Percentiles rank a stretch among this genome's conserved stretches.
Evolutionary conservation across 768 basidiomycete genomes (phyloP).

Genomic region (Boletus rex-veris): DNA sequence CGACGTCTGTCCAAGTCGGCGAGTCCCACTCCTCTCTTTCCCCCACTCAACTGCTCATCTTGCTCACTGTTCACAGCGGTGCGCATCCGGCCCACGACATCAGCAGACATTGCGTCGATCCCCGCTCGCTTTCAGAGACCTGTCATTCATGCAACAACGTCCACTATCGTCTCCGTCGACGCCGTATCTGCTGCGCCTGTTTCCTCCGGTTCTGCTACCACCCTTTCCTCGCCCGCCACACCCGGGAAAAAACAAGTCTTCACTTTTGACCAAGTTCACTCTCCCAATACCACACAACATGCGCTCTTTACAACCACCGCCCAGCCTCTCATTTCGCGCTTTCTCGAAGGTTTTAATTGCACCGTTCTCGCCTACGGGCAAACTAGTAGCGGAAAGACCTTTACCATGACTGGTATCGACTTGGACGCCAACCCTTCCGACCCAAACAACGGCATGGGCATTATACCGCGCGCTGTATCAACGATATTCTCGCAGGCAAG

Average conservation of each 20-base stretch:
- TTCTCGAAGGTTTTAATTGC: constrained; percentile 94
- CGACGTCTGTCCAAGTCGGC: constrained; percentile 95
- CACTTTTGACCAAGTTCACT: constrained; percentile 92
- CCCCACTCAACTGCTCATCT: neutral
- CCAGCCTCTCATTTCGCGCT: constrained; percentile 79
- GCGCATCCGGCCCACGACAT: constrained; percentile 84
- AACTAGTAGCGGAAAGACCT: constrained; percentile 40
- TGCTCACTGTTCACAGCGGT: constrained; percentile 52
- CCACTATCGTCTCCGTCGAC: constrained; percentile 83
- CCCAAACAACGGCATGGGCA: constrained; percentile 82
- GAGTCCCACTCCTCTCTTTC: constrained; percentile 34
- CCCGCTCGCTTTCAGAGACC: constrained; percentile 92
- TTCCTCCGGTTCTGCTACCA: constrained; percentile 47
- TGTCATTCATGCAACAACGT: constrained; percentile 74
- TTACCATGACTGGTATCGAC: constrained; percentile 96
- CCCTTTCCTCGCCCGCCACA: constrained; percentile 44
- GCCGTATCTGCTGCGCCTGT: constrained; percentile 51
- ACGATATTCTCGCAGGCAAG: constrained; percentile 79
- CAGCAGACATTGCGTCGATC: constrained; percentile 79
- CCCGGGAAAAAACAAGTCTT: constrained; percentile 79
- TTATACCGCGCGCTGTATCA: constrained; percentile 91
- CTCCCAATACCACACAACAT: constrained; percentile 80
- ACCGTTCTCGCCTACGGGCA: constrained; percentile 47
- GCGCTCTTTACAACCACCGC: constrained; percentile 84
- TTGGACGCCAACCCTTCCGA: constrained; percentile 84